These are phyloP conservation scores for Lactarius sp. DNA, from an alignment of 768 basidiomycete species.

Conservation along the genomic window DNA sequence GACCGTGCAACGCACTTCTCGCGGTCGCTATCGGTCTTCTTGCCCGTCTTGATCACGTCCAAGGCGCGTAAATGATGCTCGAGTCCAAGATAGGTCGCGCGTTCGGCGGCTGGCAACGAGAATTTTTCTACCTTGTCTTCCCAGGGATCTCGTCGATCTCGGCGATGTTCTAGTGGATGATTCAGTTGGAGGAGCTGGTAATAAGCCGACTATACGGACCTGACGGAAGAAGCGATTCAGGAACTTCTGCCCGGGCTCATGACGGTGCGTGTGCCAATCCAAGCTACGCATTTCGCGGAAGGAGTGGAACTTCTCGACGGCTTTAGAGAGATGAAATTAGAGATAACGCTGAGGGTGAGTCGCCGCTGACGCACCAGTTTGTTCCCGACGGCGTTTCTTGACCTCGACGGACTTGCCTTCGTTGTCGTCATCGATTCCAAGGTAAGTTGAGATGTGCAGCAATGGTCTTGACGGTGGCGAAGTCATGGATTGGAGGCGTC, in stretches of 20 bases:
- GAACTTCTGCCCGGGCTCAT: slow-evolving; percentile 76
- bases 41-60: slow-evolving; percentile 74
- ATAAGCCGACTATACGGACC: slow-evolving; percentile 39
- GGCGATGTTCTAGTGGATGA: slow-evolving; percentile 67
- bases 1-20: slow-evolving; percentile 84
- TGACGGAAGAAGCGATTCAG: slow-evolving; percentile 79
- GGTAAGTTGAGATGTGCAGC: slow-evolving; percentile 82
- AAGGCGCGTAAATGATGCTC: slow-evolving; percentile 89
- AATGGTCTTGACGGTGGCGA: slow-evolving; percentile 86
- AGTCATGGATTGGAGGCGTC: slow-evolving; percentile 89
- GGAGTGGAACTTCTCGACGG: slow-evolving; percentile 90
- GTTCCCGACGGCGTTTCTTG: slow-evolving; percentile 77
- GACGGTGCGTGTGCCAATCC: slow-evolving; percentile 89
- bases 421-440: slow-evolving; percentile 85
- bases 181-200: neutral
- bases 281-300: slow-evolving; percentile 91
- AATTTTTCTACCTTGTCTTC: slow-evolving; percentile 57
- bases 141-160: slow-evolving; percentile 93
- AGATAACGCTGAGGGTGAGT: neutral
- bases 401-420: slow-evolving; percentile 71
- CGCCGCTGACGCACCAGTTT: slow-evolving; percentile 55
- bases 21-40: slow-evolving; percentile 70
- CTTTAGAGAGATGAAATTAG: slow-evolving; percentile 36
- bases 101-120: slow-evolving; percentile 84
- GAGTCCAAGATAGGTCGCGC: slow-evolving; percentile 89